phyloP scores from a whole-genome alignment of 176 grass and related monocot genomes.

The Oryza officinalis region DNA sequence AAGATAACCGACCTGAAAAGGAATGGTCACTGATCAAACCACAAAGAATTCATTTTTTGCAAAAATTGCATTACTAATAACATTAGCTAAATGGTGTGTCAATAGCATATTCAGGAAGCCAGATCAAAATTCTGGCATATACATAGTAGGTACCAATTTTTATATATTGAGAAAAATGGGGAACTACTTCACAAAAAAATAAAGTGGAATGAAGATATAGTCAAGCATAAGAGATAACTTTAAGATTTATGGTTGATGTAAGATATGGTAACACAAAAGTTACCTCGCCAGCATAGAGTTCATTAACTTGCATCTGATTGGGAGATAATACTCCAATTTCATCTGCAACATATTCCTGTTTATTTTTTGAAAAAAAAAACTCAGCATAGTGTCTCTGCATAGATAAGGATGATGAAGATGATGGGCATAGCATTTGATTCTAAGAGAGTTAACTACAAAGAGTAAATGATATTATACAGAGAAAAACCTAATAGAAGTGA shows the following conservation, averaged over 20 bases:
- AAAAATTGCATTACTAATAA: background rate
- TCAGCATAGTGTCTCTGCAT: slow-evolving; percentile 30
- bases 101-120: background rate
- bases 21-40: slow-evolving; percentile 21
- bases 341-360: slow-evolving; percentile 84
- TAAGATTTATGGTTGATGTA: slow-evolving; percentile 12
- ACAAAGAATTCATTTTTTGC: slow-evolving; percentile 27
- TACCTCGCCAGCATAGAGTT: slow-evolving; percentile 94
- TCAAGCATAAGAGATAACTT: background rate
- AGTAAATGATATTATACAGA: slow-evolving; percentile 24
- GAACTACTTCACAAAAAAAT: slow-evolving; percentile 11
- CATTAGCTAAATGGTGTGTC: background rate
- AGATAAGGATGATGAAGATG: slow-evolving; percentile 21
- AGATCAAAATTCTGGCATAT: slow-evolving; percentile 6
- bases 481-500: slow-evolving; percentile 30
- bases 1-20: slow-evolving; percentile 83
- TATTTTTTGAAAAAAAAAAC: slow-evolving; percentile 44
- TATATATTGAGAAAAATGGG: background rate
- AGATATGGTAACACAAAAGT: slow-evolving; percentile 30
- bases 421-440: background rate
- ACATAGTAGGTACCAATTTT: background rate
- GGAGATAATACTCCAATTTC: slow-evolving; percentile 97
- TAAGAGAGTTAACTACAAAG: background rate
- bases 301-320: slow-evolving; percentile 81
- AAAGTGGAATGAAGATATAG: slow-evolving; percentile 1